Conservation (phyloP, 2,329 filamentous ascomycete species). For the Tolypocladium tundrense region DNA sequence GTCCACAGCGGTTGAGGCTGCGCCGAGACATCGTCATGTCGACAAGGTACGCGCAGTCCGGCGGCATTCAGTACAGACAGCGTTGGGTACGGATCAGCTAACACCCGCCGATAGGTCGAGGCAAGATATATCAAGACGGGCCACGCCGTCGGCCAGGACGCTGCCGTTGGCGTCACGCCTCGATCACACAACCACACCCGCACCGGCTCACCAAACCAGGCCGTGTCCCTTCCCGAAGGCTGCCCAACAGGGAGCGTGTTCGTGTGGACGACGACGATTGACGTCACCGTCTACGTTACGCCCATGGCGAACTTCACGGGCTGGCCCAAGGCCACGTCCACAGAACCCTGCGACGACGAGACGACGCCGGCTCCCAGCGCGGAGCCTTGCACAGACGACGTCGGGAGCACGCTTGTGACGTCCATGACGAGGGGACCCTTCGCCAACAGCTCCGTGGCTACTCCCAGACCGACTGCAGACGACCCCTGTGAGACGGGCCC, state of each 20-base stretch:
- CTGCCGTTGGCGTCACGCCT: too few relatives aligned
- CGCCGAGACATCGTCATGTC: slow-evolving; percentile 9
- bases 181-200: slow-evolving; percentile 2
- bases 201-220: too few relatives aligned
- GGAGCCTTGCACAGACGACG: not conserved
- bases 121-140: too few relatives aligned
- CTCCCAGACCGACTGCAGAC: too few relatives aligned
- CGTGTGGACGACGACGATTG: slow-evolving; percentile 20
- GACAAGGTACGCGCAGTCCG: too few relatives aligned
- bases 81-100: too few relatives aligned
- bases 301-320: slow-evolving; percentile 10
- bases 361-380: not conserved
- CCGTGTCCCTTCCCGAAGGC: slow-evolving; percentile 3
- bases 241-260: slow-evolving; percentile 14
- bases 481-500: too few relatives aligned
- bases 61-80: too few relatives aligned
- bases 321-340: not conserved
- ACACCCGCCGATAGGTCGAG: slow-evolving; percentile 3
- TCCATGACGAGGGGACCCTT: too few relatives aligned
- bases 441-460: too few relatives aligned
- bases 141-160: too few relatives aligned
- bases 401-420: not conserved
- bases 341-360: slow-evolving; percentile 1
- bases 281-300: slow-evolving; percentile 21
- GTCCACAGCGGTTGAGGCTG: slow-evolving; percentile 14